phyloP scores from a whole-genome alignment of 2,329 filamentous ascomycete genomes.

The Colletotrichum liaoningense region DNA sequence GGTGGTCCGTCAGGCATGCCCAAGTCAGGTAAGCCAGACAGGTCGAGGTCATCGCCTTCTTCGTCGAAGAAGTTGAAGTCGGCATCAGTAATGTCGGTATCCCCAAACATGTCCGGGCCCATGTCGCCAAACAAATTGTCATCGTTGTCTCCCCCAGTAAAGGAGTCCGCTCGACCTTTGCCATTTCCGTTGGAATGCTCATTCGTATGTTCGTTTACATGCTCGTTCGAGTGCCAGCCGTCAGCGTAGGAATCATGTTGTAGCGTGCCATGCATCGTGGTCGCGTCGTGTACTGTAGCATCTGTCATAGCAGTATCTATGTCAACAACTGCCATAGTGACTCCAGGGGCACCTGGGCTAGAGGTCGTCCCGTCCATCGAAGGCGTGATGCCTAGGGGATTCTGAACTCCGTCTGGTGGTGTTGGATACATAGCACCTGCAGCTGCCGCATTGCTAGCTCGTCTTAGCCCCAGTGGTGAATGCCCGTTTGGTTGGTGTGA shows the following conservation, averaged over 20 bases:
- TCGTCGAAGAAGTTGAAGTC: constrained; percentile 89
- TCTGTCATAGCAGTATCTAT: constrained; percentile 47
- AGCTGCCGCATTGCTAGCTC: constrained; percentile 58
- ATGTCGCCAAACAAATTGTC: constrained; percentile 77
- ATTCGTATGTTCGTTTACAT: not conserved
- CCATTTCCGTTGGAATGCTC: constrained; percentile 9
- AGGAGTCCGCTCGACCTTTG: constrained; percentile 56
- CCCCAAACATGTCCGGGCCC: constrained; percentile 77
- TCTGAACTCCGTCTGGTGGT: constrained; percentile 74
- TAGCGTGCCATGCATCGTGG: constrained; percentile 42
- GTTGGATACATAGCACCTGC: constrained; percentile 76
- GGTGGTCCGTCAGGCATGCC: constrained; percentile 28
- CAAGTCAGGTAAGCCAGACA: constrained; percentile 46
- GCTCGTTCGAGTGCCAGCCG: constrained; percentile 55
- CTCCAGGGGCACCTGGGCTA: constrained; percentile 63
- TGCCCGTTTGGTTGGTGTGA: constrained; percentile 58
- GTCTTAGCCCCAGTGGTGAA: constrained; percentile 63
- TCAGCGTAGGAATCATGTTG: constrained; percentile 46
- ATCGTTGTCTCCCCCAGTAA: constrained; percentile 60
- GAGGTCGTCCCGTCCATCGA: constrained; percentile 66
- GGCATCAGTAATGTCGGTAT: constrained; percentile 81
- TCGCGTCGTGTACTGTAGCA: constrained; percentile 39
- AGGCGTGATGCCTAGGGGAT: constrained; percentile 63
- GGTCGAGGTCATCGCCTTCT: constrained; percentile 56
- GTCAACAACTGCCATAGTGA: constrained; percentile 42